These are phyloP conservation scores for Nannochloropsis salina DNA, from an alignment of 108 stramenopile species.

Conservation along the genomic window DNA sequence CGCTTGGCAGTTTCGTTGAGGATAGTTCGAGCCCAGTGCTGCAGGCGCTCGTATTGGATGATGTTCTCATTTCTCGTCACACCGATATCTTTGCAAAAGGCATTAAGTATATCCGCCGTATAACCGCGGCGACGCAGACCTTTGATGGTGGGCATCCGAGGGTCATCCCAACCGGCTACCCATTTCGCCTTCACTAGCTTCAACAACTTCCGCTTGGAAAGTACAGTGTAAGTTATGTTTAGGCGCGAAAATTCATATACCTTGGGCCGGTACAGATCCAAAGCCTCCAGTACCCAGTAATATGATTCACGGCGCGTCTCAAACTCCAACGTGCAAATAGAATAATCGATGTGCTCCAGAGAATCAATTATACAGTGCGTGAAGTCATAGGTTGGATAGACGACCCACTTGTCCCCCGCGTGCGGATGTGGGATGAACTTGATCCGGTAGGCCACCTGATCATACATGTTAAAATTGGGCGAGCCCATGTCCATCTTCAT, in stretches of 20 bases:
- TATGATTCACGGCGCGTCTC: slow-evolving; percentile 93
- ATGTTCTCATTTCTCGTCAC: slow-evolving; percentile 83
- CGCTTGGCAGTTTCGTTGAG: slow-evolving; percentile 64
- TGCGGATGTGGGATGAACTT: slow-evolving; percentile 89
- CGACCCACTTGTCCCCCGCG: slow-evolving; percentile 92
- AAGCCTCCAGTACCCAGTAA: slow-evolving; percentile 94
- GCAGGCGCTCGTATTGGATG: slow-evolving; percentile 76
- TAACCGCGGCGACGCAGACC: slow-evolving; percentile 91
- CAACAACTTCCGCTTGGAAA: slow-evolving; percentile 89
- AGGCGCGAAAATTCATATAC: slow-evolving; percentile 66
- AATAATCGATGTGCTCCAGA: slow-evolving; percentile 94
- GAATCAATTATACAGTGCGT: slow-evolving; percentile 64
- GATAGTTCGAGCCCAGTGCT: slow-evolving; percentile 47
- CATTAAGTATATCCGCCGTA: slow-evolving; percentile 82
- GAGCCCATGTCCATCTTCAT: slow-evolving; percentile 95
- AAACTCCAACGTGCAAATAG: slow-evolving; percentile 98
- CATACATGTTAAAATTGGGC: slow-evolving; percentile 86
- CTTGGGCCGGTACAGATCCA: slow-evolving; percentile 90
- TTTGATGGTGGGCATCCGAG: slow-evolving; percentile 91
- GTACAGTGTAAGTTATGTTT: slow-evolving; percentile 84
- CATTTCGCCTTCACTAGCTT: slow-evolving; percentile 71
- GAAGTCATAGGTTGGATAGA: slow-evolving; percentile 67
- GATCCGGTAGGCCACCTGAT: slow-evolving; percentile 88
- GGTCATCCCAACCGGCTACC: slow-evolving; percentile 95
- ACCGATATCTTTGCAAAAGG: slow-evolving; percentile 90